Evolutionary conservation across 805 yeast genomes (phyloP), one percentile per base, ranked within the genome.

Genomic region (Wickerhamiella galacta): DNA sequence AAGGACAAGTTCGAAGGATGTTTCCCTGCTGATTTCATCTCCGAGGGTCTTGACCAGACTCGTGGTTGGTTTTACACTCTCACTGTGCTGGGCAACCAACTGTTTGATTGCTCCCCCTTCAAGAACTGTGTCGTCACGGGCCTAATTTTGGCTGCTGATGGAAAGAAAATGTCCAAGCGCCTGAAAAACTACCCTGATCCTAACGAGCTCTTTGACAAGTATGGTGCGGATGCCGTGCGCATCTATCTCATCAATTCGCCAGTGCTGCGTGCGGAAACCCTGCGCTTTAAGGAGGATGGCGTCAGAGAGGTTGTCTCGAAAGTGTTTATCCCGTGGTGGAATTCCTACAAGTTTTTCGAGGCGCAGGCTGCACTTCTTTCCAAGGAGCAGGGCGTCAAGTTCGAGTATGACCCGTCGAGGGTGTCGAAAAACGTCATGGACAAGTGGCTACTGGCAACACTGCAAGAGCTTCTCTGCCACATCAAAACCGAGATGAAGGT

Each of bases 61-160:
- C 81, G 99, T 72, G 99, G 99, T 55, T 90, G 99, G 99, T 90
- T 90, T 63, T 90, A 90, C 60, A 90, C 98, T 33, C 68, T 90
- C 56, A 76, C 93, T 29, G 95, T 90, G 16, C 68, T 90, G 50
- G 98, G 96, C 57, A 81, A 94, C 37, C 95, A 87, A 49, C 63
- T 90, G 48, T 90, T 90, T 63, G 75, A 78, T 50, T 70, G 75
- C 38, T 92, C 93, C 42, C 96, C 99, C 31, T 90, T 78, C 67
- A 64, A 87, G 59, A 90, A 90, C 57, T 94, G 85, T 43, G 81
- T 90, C 56, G 98, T 90, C 33, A 66, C 83, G 27, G 99, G 99
- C 66, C 80, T 90, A 53, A 94, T 90, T 28, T 68, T 90, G 46
- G 99, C 99, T 29, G 75, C 90, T 28, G 99, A 90, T 54, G 99